Evolutionary conservation across 164 flowering plant genomes (phyloP).

Genomic region (Cinnamomum micranthum): DNA sequence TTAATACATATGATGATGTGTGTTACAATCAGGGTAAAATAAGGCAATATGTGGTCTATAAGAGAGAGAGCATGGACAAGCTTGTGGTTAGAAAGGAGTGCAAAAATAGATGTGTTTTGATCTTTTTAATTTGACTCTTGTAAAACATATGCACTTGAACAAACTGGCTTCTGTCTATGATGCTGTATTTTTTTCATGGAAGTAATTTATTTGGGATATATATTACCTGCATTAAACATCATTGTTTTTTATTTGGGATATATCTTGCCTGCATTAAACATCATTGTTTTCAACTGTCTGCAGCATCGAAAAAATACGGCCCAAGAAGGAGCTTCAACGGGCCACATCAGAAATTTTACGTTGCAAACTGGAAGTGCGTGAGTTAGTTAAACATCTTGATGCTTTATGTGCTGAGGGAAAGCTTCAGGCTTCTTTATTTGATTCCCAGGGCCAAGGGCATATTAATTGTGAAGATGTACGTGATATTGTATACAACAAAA

Average conservation of each 20-base stretch:
- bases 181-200: neutral
- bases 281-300: conserved; percentile 12
- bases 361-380: conserved; percentile 75
- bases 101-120: no score
- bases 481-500: conserved; percentile 8
- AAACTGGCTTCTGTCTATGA: neutral
- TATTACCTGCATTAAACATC: neutral
- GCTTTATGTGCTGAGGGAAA: conserved; percentile 66
- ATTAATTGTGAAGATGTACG: conserved; percentile 97
- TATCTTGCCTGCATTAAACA: neutral
- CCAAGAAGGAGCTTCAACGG: conserved; percentile 90
- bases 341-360: conserved; percentile 70
- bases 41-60: no score
- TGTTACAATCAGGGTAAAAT: no score
- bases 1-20: no score
- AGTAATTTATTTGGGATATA: neutral
- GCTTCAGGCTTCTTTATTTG: conserved; percentile 73
- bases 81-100: no score
- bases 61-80: no score
- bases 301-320: conserved; percentile 88
- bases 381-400: conserved; percentile 65
- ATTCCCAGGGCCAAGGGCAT: conserved; percentile 80
- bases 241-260: neutral
- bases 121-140: no score
- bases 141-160: neutral